Evolutionary conservation across 1,284 basidiomycete species (phyloP), one percentile per base, ranked within the genome.

Genomic region (Fereydounia khargensis): DNA sequence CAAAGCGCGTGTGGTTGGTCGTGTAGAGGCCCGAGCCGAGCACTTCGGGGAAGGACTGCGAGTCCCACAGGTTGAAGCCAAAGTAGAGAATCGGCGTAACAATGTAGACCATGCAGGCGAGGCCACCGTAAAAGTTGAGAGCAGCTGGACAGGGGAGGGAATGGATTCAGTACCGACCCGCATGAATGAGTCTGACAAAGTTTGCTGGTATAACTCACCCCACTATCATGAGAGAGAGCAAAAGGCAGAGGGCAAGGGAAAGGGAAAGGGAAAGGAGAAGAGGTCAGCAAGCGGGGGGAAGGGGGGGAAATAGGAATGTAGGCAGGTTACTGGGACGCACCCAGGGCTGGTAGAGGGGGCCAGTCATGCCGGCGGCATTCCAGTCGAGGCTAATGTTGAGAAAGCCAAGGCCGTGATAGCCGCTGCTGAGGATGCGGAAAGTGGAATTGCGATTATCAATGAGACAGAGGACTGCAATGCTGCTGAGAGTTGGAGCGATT

Each of bases 321-420:
- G n/a, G n/a, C n/a, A n/a, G n/a, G n/a, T n/a, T n/a, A n/a, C n/a
- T n/a, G n/a, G n/a, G 19, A 25, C 43, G 17, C 23, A 45, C 43
- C 69, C 77, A 79, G 2, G 80, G 80, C 30, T 79, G 79, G 62
- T 77, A 81, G 24, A 81, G 68, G 8, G 80, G 79, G 1, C 79
- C 79, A 20, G 68, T 71, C 25, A 62, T 68, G 2, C 79, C 79
- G 3, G 80, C 72, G 19, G 77, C 78, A 28, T 77, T 78, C 80
- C 80, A 81, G 54, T 81, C 80, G 27, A 81, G 65, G 10, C 66
- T 79, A 43, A 81, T 74, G 57, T 80, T 78, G 30, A 78, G 61
- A 39, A 80, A 74, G 6, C 80, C 80, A n/a, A 81, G 72, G 2
- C 80, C 80, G 4, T 74, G 65, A 53, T 80, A 81, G 9, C 79